These are phyloP conservation scores for Berkeleyomyces basicola DNA, from an alignment of 2,329 filamentous ascomycete species.

Conservation along the genomic window DNA sequence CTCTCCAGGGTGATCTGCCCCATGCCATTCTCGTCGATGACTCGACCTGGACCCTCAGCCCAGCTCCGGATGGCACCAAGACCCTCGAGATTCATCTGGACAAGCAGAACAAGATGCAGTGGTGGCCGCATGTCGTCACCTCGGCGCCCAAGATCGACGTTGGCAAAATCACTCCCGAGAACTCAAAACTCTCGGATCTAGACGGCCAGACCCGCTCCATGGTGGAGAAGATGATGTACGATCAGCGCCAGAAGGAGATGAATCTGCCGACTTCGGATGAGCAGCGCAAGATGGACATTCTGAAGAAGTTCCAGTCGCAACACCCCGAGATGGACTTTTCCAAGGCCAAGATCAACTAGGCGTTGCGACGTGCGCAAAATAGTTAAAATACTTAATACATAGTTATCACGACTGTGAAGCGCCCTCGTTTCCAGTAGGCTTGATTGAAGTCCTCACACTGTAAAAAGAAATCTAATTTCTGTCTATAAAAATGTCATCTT, in stretches of 20 bases:
- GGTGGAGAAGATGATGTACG: slow-evolving; percentile 99
- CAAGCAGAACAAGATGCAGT: slow-evolving; percentile 93
- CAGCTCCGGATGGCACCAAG: slow-evolving; percentile 50
- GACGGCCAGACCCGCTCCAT: slow-evolving; percentile 89
- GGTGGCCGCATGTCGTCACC: slow-evolving; percentile 90
- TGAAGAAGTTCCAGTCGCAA: slow-evolving; percentile 82
- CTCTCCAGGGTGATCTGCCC: slow-evolving; percentile 62
- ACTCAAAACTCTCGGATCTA: slow-evolving; percentile 76
- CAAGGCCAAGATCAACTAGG: slow-evolving; percentile 44
- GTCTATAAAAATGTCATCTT: background rate
- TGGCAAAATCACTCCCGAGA: slow-evolving; percentile 85
- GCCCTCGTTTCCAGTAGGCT: too few relatives aligned
- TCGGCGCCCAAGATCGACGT: slow-evolving; percentile 83
- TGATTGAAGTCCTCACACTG: too few relatives aligned
- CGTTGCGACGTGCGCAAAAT: background rate
- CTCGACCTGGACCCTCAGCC: slow-evolving; percentile 81
- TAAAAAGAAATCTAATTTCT: background rate
- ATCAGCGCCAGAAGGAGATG: slow-evolving; percentile 91
- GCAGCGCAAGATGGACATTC: slow-evolving; percentile 82
- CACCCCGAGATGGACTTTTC: slow-evolving; percentile 57
- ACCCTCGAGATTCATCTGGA: slow-evolving; percentile 71
- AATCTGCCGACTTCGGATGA: slow-evolving; percentile 84
- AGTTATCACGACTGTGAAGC: too few relatives aligned
- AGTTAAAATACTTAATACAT: too few relatives aligned
- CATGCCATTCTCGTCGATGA: slow-evolving; percentile 69